These are phyloP conservation scores for Aspergillus clavatus DNA, from an alignment of 2,329 filamentous ascomycete genomes.

Conservation along the genomic window DNA sequence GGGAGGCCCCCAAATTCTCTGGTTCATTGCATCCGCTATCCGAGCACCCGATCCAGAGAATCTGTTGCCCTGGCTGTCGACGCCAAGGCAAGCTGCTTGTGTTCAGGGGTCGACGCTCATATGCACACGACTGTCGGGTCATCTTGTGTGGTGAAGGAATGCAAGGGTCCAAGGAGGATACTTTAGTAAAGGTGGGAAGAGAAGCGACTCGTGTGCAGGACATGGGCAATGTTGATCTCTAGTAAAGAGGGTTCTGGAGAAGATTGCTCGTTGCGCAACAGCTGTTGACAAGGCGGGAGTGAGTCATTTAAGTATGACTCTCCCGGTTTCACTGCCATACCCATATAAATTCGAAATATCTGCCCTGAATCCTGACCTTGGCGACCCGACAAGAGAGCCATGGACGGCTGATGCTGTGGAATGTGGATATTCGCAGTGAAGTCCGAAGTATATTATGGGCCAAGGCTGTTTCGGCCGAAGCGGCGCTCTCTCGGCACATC, in stretches of 20 bases:
- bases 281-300: no score
- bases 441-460: no score
- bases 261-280: no score
- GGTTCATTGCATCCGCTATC: conserved; percentile 16
- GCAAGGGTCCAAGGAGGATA: neutral
- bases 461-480: neutral
- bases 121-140: neutral
- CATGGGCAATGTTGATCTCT: neutral
- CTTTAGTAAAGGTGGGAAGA: neutral
- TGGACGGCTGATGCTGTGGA: no score
- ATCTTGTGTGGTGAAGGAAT: neutral
- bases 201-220: neutral
- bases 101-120: neutral
- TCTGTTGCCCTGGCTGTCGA: conserved; percentile 5
- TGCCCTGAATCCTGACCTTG: no score
- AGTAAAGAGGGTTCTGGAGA: no score
- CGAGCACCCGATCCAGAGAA: conserved; percentile 20
- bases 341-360: no score
- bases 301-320: neutral
- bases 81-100: conserved; percentile 11
- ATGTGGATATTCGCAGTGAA: no score
- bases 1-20: conserved; percentile 7
- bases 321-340: no score
- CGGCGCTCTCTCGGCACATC: neutral
- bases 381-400: no score